These are phyloP conservation scores for Peltaster fructicola DNA, from an alignment of 2,329 filamentous ascomycete genomes.

Conservation along the genomic window DNA sequence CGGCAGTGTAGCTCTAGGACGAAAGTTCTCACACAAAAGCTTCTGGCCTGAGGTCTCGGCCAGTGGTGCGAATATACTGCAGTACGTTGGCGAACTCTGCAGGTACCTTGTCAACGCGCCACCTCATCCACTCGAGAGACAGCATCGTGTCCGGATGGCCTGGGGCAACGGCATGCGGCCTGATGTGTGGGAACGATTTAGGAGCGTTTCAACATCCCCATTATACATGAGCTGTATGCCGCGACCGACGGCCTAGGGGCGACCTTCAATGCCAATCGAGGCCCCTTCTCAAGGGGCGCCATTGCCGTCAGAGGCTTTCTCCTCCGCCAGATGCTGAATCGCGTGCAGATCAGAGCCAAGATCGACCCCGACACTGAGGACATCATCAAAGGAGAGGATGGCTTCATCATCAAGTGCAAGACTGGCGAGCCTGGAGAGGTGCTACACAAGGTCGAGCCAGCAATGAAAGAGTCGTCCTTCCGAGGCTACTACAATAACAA, in stretches of 20 bases:
- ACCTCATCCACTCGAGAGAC: slow-evolving; percentile 47
- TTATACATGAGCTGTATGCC: slow-evolving; percentile 20
- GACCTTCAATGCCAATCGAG: slow-evolving; percentile 12
- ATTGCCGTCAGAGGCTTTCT: slow-evolving; percentile 12
- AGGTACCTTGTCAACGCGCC: slow-evolving; percentile 58
- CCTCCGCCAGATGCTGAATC: slow-evolving; percentile 10
- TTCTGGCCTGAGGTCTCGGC: slow-evolving; percentile 63
- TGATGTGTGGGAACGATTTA: slow-evolving; percentile 68
- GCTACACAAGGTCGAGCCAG: slow-evolving; percentile 48
- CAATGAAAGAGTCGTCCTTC: slow-evolving; percentile 45
- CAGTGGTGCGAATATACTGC: slow-evolving; percentile 52
- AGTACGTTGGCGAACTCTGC: slow-evolving; percentile 75
- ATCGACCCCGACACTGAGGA: slow-evolving; percentile 53
- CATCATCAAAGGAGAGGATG: slow-evolving; percentile 44
- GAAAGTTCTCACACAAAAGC: slow-evolving; percentile 55
- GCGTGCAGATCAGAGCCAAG: slow-evolving; percentile 38
- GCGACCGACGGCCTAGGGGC: slow-evolving; percentile 17
- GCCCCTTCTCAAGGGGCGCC: slow-evolving; percentile 11
- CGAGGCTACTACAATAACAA: slow-evolving; percentile 69
- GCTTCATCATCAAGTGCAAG: slow-evolving; percentile 46
- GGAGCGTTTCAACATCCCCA: slow-evolving; percentile 39
- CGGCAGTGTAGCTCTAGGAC: slow-evolving; percentile 52
- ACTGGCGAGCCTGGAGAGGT: slow-evolving; percentile 56
- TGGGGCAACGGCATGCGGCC: slow-evolving; percentile 72
- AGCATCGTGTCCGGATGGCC: slow-evolving; percentile 51